Base-by-base conservation (phyloP, 2,329 filamentous ascomycete species). In the Neofusicoccum cordaticola region DNA sequence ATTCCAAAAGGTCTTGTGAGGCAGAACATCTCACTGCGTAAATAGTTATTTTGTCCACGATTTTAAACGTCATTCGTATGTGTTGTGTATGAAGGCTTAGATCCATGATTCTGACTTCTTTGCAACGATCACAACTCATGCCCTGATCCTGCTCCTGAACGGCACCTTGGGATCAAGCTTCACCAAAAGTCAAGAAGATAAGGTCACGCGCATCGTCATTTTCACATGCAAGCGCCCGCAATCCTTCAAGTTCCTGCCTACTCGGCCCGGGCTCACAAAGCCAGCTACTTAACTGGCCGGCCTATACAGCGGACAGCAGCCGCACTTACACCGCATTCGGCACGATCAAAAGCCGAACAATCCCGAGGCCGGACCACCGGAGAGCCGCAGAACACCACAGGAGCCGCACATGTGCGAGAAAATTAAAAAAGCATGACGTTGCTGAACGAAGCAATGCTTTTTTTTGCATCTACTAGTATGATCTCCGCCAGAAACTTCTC, bases 331-430 rank as follows among this genome's bases (percentile, higher is more conserved):
- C 53, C 31, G 31, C 27, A 47, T 60, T 60, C 56, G 27, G 41
- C 42, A 60, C 22, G 27, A 6, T 6, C 11, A 35, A 47, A 22
- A 47, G 56, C 56, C 42, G 56, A 47, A n/a, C 41, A 35, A 47
- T n/a, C n/a, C 56, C 56, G 56, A 60, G 56, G 41, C 37, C 56
- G 56, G 56, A 60, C 31, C 1, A 22, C 41, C 56, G 56, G 56
- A 60, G 52, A 42, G 22, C n/a, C 8, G 42, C 53, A 58, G 42
- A 44, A 11, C 41, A 39, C 4, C 15, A 17, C 52, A 57, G 13
- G n/a, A 41, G 11, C 15, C 37, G 11, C 35, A 41, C 35, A 19
- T 3, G 17, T 17, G 22, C 5, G 27, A 31, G 6, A 31, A 31
- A 31, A 31, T 0, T 3, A 22, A 31, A 7, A 31, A 31, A 31